Conservation (phyloP, 768 basidiomycete species). For the Amanita phalloides region DNA sequence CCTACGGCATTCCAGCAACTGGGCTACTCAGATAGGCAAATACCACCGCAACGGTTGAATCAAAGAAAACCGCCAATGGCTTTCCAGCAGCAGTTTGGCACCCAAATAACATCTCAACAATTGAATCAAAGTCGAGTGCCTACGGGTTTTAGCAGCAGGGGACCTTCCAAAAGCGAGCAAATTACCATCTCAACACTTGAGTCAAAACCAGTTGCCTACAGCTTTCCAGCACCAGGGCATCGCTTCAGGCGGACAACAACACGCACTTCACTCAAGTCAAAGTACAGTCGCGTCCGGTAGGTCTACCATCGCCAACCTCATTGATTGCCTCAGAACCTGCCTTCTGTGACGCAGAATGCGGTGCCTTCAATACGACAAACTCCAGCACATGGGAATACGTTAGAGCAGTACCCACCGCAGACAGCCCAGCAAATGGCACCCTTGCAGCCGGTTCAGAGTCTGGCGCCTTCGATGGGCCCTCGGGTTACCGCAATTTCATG, state of each 20-base stretch:
- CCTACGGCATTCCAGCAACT: no score
- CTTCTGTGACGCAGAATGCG: neutral
- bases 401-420: neutral
- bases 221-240: neutral
- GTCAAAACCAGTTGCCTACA: neutral
- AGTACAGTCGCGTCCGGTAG: neutral
- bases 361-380: neutral
- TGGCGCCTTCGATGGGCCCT: neutral
- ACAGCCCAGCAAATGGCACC: neutral
- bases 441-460: neutral
- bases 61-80: neutral
- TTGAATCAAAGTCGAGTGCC: neutral
- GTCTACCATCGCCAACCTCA: neutral
- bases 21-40: no score
- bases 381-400: neutral
- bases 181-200: no score
- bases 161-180: no score
- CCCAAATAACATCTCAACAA: no score
- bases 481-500: neutral
- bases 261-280: neutral
- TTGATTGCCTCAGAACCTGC: neutral
- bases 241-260: no score
- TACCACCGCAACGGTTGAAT: no score
- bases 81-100: neutral
- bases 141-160: no score